Base-by-base conservation (phyloP, 331 rosid species). In the Arachis monticola region DNA sequence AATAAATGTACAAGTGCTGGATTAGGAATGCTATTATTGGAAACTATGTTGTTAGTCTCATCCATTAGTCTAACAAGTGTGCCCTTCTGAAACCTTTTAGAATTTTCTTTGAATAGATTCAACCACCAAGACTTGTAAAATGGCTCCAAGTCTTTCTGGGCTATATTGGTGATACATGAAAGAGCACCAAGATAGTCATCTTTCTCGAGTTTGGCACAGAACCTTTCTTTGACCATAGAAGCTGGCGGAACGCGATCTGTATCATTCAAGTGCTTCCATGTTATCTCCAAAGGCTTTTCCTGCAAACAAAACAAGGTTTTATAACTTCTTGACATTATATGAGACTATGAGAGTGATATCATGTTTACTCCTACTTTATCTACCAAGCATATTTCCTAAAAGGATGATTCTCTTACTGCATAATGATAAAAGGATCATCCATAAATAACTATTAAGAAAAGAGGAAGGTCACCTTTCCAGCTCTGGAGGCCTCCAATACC, bases 111-210 rank as follows among this genome's bases (percentile, higher is more conserved):
- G 65, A 92, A 74, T 17, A 90, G 77, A 60, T 85, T 88, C 84
- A 87, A 79, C 96, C 97, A 90, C 0, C 86, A 88, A 5, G 68
- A 47, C 81, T 74, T 81, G n/a, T 97, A 92, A 85, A 94, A 92
- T 52, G 84, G 84, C 50, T 80, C 88, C 42, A 63, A 71, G 32
- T 85, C 90, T 32, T 73, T 14, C 12, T 60, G 74, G 42, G 79
- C 70, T 41, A 58, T 68, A 77, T 13, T 53, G 45, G 82, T 57
- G 60, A 92, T 77, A 52, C 92, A 87, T 62, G 81, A 42, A 67
- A 92, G 82, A 60, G 97, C 93, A 60, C 82, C 84, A 35, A 60
- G 27, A 73, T 69, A 77, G 64, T 94, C 87, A 72, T 70, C 89
- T 67, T 80, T 83, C 57, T 84, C 93, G 38, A 94, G 86, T 85